phyloP scores from a whole-genome alignment of 495 filamentous ascomycete species.

The Thermothielavioides terrestris region DNA sequence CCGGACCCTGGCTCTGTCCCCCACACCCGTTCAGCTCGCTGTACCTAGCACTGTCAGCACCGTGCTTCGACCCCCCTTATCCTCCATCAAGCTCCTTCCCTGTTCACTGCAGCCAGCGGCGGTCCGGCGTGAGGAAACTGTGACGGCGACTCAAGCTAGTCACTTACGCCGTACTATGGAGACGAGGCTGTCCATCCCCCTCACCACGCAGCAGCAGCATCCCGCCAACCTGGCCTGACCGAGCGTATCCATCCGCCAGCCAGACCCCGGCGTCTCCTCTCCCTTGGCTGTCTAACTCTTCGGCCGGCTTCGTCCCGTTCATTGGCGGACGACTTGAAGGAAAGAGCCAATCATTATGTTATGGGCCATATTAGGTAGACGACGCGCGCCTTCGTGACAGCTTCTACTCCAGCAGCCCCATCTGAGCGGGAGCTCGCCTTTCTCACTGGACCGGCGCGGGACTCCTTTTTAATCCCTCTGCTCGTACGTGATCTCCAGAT shows the following conservation, averaged over 20 bases:
- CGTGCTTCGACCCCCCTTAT: conserved; percentile 6
- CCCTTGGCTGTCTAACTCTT: conserved; percentile 1
- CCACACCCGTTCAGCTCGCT: conserved; percentile 19
- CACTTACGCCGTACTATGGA: too few species aligned
- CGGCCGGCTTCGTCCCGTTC: conserved; percentile 24
- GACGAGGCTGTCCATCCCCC: conserved; percentile 26
- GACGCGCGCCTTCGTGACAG: conserved; percentile 28
- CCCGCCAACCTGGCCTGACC: conserved; percentile 30
- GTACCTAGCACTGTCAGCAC: conserved; percentile 23
- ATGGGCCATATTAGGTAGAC: conserved; percentile 24
- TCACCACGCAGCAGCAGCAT: conserved; percentile 26
- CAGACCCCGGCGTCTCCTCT: conserved; percentile 9
- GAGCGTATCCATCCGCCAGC: conserved; percentile 34
- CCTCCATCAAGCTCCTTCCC: conserved; percentile 28
- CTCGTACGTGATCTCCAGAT: not conserved
- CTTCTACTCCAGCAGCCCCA: conserved; percentile 14
- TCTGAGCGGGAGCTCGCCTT: conserved; percentile 7
- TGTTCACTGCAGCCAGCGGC: conserved; percentile 22
- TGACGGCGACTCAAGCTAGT: too few species aligned
- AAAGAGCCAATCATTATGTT: conserved; percentile 38
- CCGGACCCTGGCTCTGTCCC: conserved; percentile 23
- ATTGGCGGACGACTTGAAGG: conserved; percentile 31
- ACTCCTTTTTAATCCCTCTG: not conserved
- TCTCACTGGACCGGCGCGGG: not conserved
- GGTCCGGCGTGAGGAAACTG: conserved; percentile 26